Base-by-base conservation (phyloP, 768 basidiomycete species). In the Rhizopogon rudus region DNA sequence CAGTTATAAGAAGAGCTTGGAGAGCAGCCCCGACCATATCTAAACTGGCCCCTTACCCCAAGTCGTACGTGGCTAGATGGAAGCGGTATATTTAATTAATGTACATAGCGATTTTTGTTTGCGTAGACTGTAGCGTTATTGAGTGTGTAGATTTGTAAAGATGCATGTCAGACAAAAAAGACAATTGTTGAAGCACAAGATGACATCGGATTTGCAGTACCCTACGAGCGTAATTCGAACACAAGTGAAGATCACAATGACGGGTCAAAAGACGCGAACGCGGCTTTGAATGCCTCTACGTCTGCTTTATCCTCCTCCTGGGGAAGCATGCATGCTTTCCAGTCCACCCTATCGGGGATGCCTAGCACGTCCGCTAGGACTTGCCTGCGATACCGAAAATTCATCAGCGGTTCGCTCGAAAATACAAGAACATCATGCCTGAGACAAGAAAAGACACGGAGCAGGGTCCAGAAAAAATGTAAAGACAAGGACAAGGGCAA, bases 231-330 rank as follows among this genome's bases (percentile, higher is more conserved):
- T 22, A 22, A 14, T 49, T 5, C 8, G 33, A 28, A 56, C 22
- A 35, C 39, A 33, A 20, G n/a, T 44, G 46, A n/a, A 44, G 41
- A 50, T 67, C 46, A 69, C 41, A 67, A 45, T 6, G 72, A 69
- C 1, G 87, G 83, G 67, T 91, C 84, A 63, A 91, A 91, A 2
- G 82, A 71, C 7, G 82, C 77, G 65, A 97, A 97, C 3, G 88
- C 91, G 35, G 77, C 71, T 65, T 95, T 98, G 73, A 99, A 97
- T 43, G 81, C 79, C 56, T 84, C 74, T 1, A 84, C 91, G 67
- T 98, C 96, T 9, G 80, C 82, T 64, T 76, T 87, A 65, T 98
- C 96, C 63, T 93, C 91, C 13, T 85, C 88, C 56, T 96, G 93
- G 8, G 84, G 71, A 59, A 92, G 80, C 62, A 81, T 76, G 66